Conservation (phyloP, 352 stramenopile species). For the Phytophthora boehmeriae region DNA sequence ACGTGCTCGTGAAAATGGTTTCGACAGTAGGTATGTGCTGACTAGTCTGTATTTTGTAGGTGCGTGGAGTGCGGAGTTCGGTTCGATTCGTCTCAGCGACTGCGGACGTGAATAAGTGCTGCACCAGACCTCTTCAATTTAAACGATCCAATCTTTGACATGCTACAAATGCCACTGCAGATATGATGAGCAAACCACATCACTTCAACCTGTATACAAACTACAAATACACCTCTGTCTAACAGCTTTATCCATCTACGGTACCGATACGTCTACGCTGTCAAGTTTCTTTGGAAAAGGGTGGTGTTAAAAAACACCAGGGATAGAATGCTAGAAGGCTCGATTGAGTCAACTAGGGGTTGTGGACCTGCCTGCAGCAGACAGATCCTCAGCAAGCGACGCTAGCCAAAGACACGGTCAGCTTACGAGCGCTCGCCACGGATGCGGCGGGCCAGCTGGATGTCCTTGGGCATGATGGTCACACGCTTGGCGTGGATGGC, state of each 20-base stretch:
- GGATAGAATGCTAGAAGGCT: slow-evolving; percentile 28
- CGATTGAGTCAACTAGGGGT: slow-evolving; percentile 12
- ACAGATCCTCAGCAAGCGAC: slow-evolving; percentile 1
- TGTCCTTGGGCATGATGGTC: slow-evolving; percentile 96
- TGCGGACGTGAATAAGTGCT: slow-evolving; percentile 36
- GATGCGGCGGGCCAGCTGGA: slow-evolving; percentile 93
- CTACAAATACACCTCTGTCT: no score
- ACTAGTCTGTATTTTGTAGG: slow-evolving; percentile 30
- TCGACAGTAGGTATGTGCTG: not conserved
- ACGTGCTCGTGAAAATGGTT: slow-evolving; percentile 24
- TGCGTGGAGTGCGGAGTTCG: slow-evolving; percentile 64
- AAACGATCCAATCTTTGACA: no score
- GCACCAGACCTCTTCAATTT: no score
- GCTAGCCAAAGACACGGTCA: slow-evolving; percentile 20
- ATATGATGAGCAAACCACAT: not conserved
- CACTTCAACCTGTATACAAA: no score
- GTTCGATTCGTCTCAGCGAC: slow-evolving; percentile 71
- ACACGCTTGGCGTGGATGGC: slow-evolving; percentile 94
- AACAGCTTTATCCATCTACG: slow-evolving; percentile 1
- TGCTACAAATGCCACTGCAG: no score
- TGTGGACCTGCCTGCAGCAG: not conserved
- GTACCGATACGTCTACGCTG: slow-evolving; percentile 5
- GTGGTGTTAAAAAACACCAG: slow-evolving; percentile 90
- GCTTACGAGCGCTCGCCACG: slow-evolving; percentile 87
- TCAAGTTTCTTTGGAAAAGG: slow-evolving; percentile 54